These are phyloP conservation scores for Sonneratia alba DNA, from an alignment of 345 rosid genomes.

Conservation along the genomic window DNA sequence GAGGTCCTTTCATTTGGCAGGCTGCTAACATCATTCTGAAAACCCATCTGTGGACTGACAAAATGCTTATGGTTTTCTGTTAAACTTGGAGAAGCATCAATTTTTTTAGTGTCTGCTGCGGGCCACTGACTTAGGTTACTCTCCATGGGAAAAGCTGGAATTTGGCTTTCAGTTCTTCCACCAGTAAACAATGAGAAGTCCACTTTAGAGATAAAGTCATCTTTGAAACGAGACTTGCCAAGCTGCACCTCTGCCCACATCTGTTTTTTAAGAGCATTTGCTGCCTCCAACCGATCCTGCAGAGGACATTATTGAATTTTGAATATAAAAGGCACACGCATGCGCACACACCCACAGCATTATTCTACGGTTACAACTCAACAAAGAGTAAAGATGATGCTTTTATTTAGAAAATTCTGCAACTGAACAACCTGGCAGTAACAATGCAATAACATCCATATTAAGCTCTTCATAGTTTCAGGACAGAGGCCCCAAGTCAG, in stretches of 20 bases:
- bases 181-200: constrained; percentile 40
- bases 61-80: constrained; percentile 45
- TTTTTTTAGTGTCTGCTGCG: constrained; percentile 20
- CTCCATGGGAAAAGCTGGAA: constrained; percentile 22
- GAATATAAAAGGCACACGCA: constrained; percentile 1
- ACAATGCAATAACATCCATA: not conserved
- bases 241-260: constrained; percentile 98
- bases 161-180: constrained; percentile 44
- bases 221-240: constrained; percentile 80
- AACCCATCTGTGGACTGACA: constrained; percentile 27
- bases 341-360: no score
- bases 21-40: constrained; percentile 35
- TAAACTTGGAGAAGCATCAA: constrained; percentile 45
- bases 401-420: not conserved
- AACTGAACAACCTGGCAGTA: not conserved
- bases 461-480: not conserved
- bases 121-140: constrained; percentile 42
- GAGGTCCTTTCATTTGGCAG: constrained; percentile 32
- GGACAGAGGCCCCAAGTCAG: not conserved
- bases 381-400: no score
- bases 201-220: constrained; percentile 43
- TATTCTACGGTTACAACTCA: not conserved
- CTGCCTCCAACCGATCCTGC: constrained; percentile 97
- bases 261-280: constrained; percentile 93
- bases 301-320: not conserved